A percentile compares a stretch with the other conserved stretches of the same genome.
Evolutionary conservation across 2,329 filamentous ascomycete genomes (phyloP).

Genomic region (Trichoderma asperellum): DNA sequence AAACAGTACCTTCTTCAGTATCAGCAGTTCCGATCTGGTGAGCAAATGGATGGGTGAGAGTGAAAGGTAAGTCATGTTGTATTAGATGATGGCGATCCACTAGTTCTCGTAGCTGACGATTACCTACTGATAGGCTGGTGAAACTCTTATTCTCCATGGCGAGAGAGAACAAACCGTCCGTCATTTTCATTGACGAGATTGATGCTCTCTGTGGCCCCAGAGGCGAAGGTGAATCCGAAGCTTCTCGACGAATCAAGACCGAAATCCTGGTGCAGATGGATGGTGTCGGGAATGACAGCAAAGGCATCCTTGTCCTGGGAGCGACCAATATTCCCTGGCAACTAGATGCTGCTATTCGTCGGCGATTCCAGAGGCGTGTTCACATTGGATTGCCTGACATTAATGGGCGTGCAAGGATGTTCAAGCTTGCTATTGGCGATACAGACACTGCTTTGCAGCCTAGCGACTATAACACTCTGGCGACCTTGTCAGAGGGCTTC

Average conservation of each 20-base stretch:
- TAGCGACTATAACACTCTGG: slow-evolving; percentile 79
- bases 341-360: slow-evolving; percentile 90
- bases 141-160: slow-evolving; percentile 98
- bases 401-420: slow-evolving; percentile 89
- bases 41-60: slow-evolving; percentile 99
- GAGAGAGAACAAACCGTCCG: slow-evolving; percentile 94
- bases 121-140: slow-evolving; percentile 66
- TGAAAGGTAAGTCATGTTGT: slow-evolving; percentile 69
- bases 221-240: slow-evolving; percentile 94
- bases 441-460: slow-evolving; percentile 83
- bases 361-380: slow-evolving; percentile 93
- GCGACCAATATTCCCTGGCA: slow-evolving; percentile 99
- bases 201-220: slow-evolving; percentile 94
- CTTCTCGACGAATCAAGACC: slow-evolving; percentile 96
- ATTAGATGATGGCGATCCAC: neutral
- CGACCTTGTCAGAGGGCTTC: slow-evolving; percentile 85
- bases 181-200: slow-evolving; percentile 98
- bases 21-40: slow-evolving; percentile 94
- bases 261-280: slow-evolving; percentile 99
- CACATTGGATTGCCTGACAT: slow-evolving; percentile 92
- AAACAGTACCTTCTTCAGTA: slow-evolving; percentile 98
- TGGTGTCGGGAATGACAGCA: slow-evolving; percentile 93
- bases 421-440: slow-evolving; percentile 89
- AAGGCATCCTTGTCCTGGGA: slow-evolving; percentile 89
- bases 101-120: slow-evolving; percentile 32